Conservation (phyloP, 2,329 filamentous ascomycete genomes). For the Sclerotinia trifoliorum region DNA sequence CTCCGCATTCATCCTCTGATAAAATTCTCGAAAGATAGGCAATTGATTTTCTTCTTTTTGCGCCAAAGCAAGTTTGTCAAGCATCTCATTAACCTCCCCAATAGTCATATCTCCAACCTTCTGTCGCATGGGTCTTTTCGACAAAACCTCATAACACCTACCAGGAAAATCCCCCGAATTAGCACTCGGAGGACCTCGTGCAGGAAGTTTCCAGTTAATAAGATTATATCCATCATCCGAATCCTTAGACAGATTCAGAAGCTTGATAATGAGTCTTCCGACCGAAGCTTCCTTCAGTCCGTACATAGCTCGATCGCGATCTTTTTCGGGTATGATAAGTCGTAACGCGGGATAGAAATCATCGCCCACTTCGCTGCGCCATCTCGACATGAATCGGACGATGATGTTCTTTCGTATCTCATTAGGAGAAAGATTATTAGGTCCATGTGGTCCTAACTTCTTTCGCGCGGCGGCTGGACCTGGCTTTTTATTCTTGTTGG, state of each 20-base stretch:
- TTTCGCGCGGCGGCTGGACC: conserved; percentile 53
- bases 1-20: conserved; percentile 86
- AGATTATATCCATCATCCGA: conserved; percentile 85
- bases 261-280: conserved; percentile 83
- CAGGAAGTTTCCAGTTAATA: conserved; percentile 88
- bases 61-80: conserved; percentile 75
- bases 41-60: conserved; percentile 81
- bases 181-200: conserved; percentile 58
- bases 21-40: conserved; percentile 79
- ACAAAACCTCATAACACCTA: conserved; percentile 81
- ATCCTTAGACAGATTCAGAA: conserved; percentile 87
- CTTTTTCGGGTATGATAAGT: conserved; percentile 88
- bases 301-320: conserved; percentile 88
- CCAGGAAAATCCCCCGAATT: conserved; percentile 91
- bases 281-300: conserved; percentile 91
- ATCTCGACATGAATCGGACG: conserved; percentile 78
- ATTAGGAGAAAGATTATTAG: conserved; percentile 62
- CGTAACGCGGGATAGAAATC: conserved; percentile 94
- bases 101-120: conserved; percentile 78
- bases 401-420: conserved; percentile 81
- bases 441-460: conserved; percentile 54
- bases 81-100: conserved; percentile 80
- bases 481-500: conserved; percentile 65
- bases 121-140: conserved; percentile 75
- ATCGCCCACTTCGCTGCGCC: conserved; percentile 83